Evolutionary conservation across 768 basidiomycete genomes (phyloP), one percentile per base, ranked within the genome.

Genomic region (Coprinopsis strossmayeri): DNA sequence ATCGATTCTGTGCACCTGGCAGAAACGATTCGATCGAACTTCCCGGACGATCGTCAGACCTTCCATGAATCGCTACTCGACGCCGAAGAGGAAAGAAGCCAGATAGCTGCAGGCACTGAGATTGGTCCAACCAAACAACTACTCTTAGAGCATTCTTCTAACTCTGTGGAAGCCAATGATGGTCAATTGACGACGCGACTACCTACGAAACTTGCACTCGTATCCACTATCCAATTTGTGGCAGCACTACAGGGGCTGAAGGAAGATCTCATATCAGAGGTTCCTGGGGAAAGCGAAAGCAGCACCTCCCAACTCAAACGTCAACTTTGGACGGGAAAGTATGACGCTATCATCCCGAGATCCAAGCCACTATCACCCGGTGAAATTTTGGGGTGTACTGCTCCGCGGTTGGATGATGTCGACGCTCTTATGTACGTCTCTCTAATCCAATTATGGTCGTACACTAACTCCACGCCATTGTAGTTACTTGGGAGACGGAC

Each of bases 171-270:
- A 10, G 30, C 40, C 27, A 54, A 46, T 37, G 13, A 18, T 15
- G 15, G 26, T 11, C n/a, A 34, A 28, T 12, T 42, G 24, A 43
- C 21, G n/a, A 42, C 5, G 3, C 17, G 35, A 37, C n/a, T 53
- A 21, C 49, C 54, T 3, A 96, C 92, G 15, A 77, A 85, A 52
- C 67, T 98, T 15, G 94, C 94, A 0, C 67, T 98, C 23, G 96
- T 99, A 0, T 97, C 94, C 0, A 99, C 96, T 0, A 97, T 99
- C 26, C 96, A 99, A 63, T 99, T 99, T 60, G 91, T 94, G 18
- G 84, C 94, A 5, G 91, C 95, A 10, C 71, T 98, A 10, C 92
- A 97, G 54, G 77, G 76, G 21, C 77, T 98, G 21, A 87, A 88
- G 57, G 87, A 91, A 24, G 84, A 90, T 59, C 72, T 97, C 3